These are phyloP conservation scores for Sparassis latifolia DNA, from an alignment of 1,284 basidiomycete species.

Conservation along the genomic window DNA sequence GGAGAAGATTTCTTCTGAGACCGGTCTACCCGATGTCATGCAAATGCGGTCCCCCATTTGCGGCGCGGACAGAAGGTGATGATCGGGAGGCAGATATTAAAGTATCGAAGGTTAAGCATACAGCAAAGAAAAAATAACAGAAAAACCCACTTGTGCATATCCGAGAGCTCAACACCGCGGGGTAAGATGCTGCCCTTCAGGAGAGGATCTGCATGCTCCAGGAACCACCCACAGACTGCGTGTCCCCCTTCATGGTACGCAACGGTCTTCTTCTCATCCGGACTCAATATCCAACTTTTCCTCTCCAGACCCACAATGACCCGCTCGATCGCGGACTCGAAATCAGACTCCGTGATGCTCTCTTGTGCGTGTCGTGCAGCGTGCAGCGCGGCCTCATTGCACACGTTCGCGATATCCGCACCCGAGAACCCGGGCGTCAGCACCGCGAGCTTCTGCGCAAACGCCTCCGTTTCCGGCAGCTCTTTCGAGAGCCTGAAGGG, in stretches of 20 bases:
- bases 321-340: conserved; percentile 97
- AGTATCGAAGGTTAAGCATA: conserved; percentile 8
- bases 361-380: conserved; percentile 92
- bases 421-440: conserved; percentile 51
- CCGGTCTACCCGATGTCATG: conserved; percentile 97
- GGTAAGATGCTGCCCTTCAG: conserved; percentile 99
- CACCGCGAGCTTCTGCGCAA: conserved; percentile 98
- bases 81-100: conserved; percentile 92
- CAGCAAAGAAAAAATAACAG: background rate
- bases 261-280: conserved; percentile 97
- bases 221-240: conserved; percentile 97
- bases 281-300: conserved; percentile 92
- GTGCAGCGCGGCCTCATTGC: conserved; percentile 42
- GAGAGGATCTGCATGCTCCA: conserved; percentile 94
- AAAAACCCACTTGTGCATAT: conserved; percentile 77
- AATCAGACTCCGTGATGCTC: conserved; percentile 97
- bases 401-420: background rate
- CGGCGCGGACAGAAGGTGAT: conserved; percentile 92
- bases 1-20: conserved; percentile 98
- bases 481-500: background rate
- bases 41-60: conserved; percentile 95
- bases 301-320: too few relatives aligned
- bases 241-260: conserved; percentile 99
- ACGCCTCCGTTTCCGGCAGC: conserved; percentile 72
- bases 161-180: conserved; percentile 91